A percentile compares a stretch with the other conserved stretches of the same genome.
These are phyloP conservation scores for Colletotrichum sidae DNA, from an alignment of 2,329 filamentous ascomycete species.

Conservation along the genomic window DNA sequence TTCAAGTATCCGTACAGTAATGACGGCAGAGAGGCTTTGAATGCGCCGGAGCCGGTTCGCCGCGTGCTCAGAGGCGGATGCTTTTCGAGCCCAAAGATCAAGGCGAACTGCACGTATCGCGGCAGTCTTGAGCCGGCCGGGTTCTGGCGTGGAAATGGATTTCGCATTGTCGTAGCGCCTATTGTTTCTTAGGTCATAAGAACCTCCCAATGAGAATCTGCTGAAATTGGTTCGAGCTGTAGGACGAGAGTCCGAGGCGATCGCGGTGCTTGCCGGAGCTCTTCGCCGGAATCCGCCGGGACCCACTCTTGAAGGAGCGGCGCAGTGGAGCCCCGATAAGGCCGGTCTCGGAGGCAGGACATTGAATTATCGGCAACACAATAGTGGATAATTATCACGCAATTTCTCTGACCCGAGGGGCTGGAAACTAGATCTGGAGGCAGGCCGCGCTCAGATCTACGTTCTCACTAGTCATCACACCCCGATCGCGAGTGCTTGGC, in stretches of 20 bases:
- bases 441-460: background rate
- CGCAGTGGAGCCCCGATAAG: background rate
- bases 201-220: too few relatives aligned
- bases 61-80: conserved; percentile 6
- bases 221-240: too few relatives aligned
- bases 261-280: background rate
- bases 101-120: conserved; percentile 27
- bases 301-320: background rate
- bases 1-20: conserved; percentile 16
- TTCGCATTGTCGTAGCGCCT: conserved; percentile 6
- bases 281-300: background rate
- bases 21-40: conserved; percentile 3
- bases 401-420: background rate
- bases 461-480: background rate
- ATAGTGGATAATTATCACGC: conserved; percentile 18
- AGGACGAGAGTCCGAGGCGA: too few relatives aligned
- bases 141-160: conserved; percentile 23
- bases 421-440: too few relatives aligned
- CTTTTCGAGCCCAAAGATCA: conserved; percentile 15
- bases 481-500: background rate
- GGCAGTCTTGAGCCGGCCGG: conserved; percentile 23
- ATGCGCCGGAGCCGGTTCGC: background rate
- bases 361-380: background rate
- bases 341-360: background rate
- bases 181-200: too few relatives aligned